Evolutionary conservation across 2,329 filamentous ascomycete species (phyloP), one percentile per base, ranked within the genome.

Genomic region (Penicillium verrucosum): DNA sequence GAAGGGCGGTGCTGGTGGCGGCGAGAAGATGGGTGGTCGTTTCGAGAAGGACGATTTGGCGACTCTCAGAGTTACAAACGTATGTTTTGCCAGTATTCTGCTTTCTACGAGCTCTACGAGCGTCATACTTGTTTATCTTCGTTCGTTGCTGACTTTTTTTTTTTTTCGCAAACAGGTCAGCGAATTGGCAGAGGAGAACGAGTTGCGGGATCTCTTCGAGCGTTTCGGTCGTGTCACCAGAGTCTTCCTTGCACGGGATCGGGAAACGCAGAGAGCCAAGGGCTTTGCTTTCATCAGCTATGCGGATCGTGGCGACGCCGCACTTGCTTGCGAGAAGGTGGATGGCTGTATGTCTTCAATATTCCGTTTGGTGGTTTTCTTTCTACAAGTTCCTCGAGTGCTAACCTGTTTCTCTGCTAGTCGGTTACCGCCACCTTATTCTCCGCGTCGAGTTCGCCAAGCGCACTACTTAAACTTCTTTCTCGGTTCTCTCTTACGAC

Each of bases 281-380:
- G 94, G 94, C 61, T 99, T 99, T 75, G 95, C 95, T 27, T 99
- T 99, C 77, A 96, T 99, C 82, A 96, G 90, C 77, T 99, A 94
- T 73, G 90, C 89, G 59, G 94, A 99, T 76, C 83, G 94, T 67
- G 78, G 82, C 66, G 94, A 99, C 77, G 94, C 94, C 66, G 89
- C 90, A 68, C 90, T 89, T 80, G 94, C 94, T 40, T 96, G 90
- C 80, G 88, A 89, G 80, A 97, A 96, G 85, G 93, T 99, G 90
- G 94, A 99, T 78, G 94, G 94, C 70, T 97, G 81, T 84, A 80
- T 75, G 82, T 81, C 60, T 38, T 45, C 40, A 18, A 51, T 27
- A 18, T 38, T 38, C 36, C 30, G 34, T 57, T 51, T 48, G 9
- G 14, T 37, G 42, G 16, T 51, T 25, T 56, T 42, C 38, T 52